A percentile compares a stretch with the other conserved stretches of the same genome.
Conservation (phyloP, 129 eudicot species). For the Pulicaria dysenterica region DNA sequence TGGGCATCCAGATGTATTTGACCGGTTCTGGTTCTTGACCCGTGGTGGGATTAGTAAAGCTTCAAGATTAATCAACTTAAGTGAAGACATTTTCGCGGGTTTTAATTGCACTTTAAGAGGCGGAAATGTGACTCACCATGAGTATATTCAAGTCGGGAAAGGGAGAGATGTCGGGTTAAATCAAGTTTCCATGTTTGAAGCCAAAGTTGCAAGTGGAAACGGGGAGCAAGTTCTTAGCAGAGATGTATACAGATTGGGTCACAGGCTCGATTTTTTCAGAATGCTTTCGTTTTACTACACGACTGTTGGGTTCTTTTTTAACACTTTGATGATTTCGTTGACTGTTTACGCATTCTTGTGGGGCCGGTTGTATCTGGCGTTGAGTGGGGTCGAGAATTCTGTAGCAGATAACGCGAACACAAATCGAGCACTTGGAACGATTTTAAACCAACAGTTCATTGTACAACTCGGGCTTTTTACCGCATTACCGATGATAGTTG, state of each 20-base stretch:
- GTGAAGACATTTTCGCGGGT: slow-evolving; percentile 96
- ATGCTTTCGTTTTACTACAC: slow-evolving; percentile 95
- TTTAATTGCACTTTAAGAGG: slow-evolving; percentile 93
- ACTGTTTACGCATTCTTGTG: slow-evolving; percentile 89
- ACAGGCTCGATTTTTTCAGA: slow-evolving; percentile 82
- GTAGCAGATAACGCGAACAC: slow-evolving; percentile 41
- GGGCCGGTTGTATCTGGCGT: slow-evolving; percentile 86
- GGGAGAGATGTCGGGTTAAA: slow-evolving; percentile 95
- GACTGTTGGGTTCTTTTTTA: slow-evolving; percentile 82
- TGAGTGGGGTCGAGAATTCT: slow-evolving; percentile 81
- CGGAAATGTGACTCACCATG: slow-evolving; percentile 92
- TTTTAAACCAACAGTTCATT: slow-evolving; percentile 83
- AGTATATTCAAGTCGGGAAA: slow-evolving; percentile 89
- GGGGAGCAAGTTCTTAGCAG: slow-evolving; percentile 92
- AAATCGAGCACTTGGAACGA: slow-evolving; percentile 74
- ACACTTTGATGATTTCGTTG: slow-evolving; percentile 74
- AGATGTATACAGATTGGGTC: slow-evolving; percentile 91
- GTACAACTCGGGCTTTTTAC: slow-evolving; percentile 85
- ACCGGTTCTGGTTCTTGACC: slow-evolving; percentile 90
- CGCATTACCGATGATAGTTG: slow-evolving; percentile 85
- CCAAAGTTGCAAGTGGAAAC: slow-evolving; percentile 92
- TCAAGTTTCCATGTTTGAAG: slow-evolving; percentile 93
- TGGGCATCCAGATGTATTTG: slow-evolving; percentile 93
- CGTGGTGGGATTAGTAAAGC: slow-evolving; percentile 97
- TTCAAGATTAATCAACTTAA: slow-evolving; percentile 78